Evolutionary conservation across 768 basidiomycete species (phyloP).

Genomic region (Lentinula detonsa): DNA sequence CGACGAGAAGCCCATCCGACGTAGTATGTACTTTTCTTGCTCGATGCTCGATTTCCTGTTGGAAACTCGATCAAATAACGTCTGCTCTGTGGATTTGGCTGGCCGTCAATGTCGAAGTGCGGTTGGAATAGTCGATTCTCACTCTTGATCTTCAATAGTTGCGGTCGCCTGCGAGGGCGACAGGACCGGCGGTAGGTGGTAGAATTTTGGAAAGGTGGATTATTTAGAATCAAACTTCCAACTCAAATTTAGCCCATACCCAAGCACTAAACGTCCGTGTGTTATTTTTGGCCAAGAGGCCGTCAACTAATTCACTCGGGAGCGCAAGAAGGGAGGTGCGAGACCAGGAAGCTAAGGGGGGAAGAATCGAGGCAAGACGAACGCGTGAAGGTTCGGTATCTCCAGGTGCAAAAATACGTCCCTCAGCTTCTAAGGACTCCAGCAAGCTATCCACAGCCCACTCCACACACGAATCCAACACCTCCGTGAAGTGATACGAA

Average conservation of each 20-base stretch:
- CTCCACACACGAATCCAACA: constrained; percentile 72
- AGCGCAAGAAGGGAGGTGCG: constrained; percentile 57
- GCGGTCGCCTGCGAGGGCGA: too few species aligned
- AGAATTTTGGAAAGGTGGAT: neutral
- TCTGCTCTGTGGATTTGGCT: too few species aligned
- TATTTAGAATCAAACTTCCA: neutral
- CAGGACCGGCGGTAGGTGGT: too few species aligned
- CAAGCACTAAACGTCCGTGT: constrained; percentile 1
- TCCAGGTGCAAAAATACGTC: constrained; percentile 36
- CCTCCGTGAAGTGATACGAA: constrained; percentile 63
- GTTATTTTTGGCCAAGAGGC: constrained; percentile 4
- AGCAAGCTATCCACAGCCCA: constrained; percentile 60
- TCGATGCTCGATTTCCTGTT: too few species aligned
- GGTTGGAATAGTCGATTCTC: too few species aligned
- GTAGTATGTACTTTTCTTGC: too few species aligned
- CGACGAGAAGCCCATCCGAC: neutral
- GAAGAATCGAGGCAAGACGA: constrained; percentile 74
- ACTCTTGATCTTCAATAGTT: too few species aligned
- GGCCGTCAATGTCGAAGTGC: too few species aligned
- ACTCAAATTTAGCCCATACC: constrained; percentile 1
- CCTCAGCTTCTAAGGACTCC: constrained; percentile 51
- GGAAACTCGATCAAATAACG: too few species aligned
- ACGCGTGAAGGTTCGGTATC: constrained; percentile 39
- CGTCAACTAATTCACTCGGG: constrained; percentile 82
- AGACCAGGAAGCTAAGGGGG: constrained; percentile 76